Evolutionary conservation across 176 grass and related monocot genomes (phyloP).

Genomic region (Zizania latifolia): DNA sequence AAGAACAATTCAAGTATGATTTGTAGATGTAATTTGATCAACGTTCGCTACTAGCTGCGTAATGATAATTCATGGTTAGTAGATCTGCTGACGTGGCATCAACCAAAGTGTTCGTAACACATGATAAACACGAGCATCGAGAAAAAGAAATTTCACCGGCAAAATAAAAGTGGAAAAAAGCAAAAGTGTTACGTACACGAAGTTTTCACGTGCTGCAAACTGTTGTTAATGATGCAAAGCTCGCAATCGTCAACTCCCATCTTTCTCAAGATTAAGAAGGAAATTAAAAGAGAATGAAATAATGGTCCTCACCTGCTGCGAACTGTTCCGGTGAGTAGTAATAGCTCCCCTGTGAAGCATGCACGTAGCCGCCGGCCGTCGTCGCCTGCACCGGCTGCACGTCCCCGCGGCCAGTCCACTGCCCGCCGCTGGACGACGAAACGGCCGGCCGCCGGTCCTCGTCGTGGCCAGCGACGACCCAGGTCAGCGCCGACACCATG

Average conservation of each 20-base stretch:
- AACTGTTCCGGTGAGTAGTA: not conserved
- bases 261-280: too few relatives aligned
- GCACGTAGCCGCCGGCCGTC: constrained; percentile 2
- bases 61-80: too few relatives aligned
- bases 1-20: too few relatives aligned
- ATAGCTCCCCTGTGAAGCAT: constrained; percentile 4
- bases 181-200: too few relatives aligned
- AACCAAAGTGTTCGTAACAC: too few relatives aligned
- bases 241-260: too few relatives aligned
- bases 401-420: not conserved
- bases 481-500: constrained; percentile 63
- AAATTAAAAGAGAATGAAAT: not conserved
- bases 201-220: not conserved
- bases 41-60: too few relatives aligned
- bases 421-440: not conserved
- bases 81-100: too few relatives aligned
- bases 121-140: not conserved
- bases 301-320: constrained; percentile 24
- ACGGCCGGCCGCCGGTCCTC: not conserved
- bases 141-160: not conserved
- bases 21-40: too few relatives aligned
- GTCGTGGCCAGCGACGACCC: constrained; percentile 42
- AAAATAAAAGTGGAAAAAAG: not conserved
- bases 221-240: too few relatives aligned
- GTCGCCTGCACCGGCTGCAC: not conserved